Base-by-base conservation (phyloP, 2,329 filamentous ascomycete genomes). In the Eutypa lata region DNA sequence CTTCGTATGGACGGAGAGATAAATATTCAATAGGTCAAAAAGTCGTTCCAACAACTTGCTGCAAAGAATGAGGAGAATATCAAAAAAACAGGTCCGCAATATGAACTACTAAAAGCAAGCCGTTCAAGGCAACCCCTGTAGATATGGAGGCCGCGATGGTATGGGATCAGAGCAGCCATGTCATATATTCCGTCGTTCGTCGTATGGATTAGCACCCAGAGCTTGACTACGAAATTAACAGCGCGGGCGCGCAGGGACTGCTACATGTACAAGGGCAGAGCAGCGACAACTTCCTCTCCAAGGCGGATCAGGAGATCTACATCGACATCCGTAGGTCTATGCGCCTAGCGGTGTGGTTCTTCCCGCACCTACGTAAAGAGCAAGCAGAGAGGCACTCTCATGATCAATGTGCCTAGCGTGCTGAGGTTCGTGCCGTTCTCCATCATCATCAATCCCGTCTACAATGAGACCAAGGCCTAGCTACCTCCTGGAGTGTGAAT, bases 401-500 rank as follows among this genome's bases (percentile, higher is more conserved):
- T 84, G 47, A 73, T 83, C 62, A 84, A 84, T 56, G 74, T 84
- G 1, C 78, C 76, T 1, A 80, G 75, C 7, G 70, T 79, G 0
- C 70, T 84, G 0, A 82, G 76, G 3, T 83, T 75, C 54, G 65
- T 78, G 0, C 81, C 82, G 0, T 75, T 76, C 52, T 73, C 69
- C 2, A 67, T 31, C 26, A 67, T 31, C 26, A 73, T 82, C 56
- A 84, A 82, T 58, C 81, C 79, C 0, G 76, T 83, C 1, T 85
- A 84, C 65, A 82, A 82, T 60, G 81, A 76, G 2, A 83, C 79
- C 2, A 86, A 85, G 59, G 77, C 80, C 0, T 84, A 75, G 76
- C 37, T 82, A 38, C 80, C 59, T 83, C 77, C 63, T 83, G 76
- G 73, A 76, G 68, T 24, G 76, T 83, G 73, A 80, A 78, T 44